Conservation (phyloP, 2,329 filamentous ascomycete species). For the Bipolaris sorokiniana region DNA sequence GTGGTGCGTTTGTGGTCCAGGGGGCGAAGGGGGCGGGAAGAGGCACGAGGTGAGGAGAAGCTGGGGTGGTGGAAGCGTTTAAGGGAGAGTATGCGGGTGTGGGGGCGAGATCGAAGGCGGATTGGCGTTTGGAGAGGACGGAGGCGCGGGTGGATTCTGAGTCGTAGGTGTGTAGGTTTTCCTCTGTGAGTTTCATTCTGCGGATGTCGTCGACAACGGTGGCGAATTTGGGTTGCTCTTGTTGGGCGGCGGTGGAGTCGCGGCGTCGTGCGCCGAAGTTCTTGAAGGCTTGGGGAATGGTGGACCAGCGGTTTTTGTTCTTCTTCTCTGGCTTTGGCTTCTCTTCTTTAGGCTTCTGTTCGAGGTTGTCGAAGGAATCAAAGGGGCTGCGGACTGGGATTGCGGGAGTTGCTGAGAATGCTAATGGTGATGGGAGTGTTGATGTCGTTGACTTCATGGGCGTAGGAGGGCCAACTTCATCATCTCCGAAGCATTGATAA, state of each 20-base stretch:
- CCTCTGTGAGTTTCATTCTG: conserved; percentile 22
- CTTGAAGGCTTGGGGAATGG: conserved; percentile 32
- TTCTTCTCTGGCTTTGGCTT: conserved; percentile 27
- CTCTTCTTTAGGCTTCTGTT: conserved; percentile 13
- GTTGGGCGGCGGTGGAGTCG: conserved; percentile 22
- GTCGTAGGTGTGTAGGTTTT: conserved; percentile 21
- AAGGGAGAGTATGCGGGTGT: conserved; percentile 34
- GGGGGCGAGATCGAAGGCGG: conserved; percentile 23
- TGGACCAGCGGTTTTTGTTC: conserved; percentile 32
- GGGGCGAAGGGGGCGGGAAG: conserved; percentile 34
- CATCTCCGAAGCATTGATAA: conserved; percentile 24
- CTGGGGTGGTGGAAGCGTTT: conserved; percentile 8
- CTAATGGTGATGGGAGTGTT: conserved; percentile 7
- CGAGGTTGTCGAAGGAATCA: conserved; percentile 9
- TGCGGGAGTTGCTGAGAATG: conserved; percentile 15
- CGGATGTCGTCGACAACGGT: conserved; percentile 18
- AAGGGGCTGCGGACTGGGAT: conserved; percentile 17
- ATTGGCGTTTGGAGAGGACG: conserved; percentile 16
- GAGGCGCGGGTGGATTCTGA: conserved; percentile 9
- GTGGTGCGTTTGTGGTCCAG: conserved; percentile 26
- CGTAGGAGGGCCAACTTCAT: conserved; percentile 29
- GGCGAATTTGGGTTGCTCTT: conserved; percentile 18
- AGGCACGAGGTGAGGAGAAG: conserved; percentile 11
- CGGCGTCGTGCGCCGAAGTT: conserved; percentile 27
- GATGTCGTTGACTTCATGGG: conserved; percentile 20